Conservation (phyloP, 2,329 filamentous ascomycete species). For the Sclerotinia nivalis region DNA sequence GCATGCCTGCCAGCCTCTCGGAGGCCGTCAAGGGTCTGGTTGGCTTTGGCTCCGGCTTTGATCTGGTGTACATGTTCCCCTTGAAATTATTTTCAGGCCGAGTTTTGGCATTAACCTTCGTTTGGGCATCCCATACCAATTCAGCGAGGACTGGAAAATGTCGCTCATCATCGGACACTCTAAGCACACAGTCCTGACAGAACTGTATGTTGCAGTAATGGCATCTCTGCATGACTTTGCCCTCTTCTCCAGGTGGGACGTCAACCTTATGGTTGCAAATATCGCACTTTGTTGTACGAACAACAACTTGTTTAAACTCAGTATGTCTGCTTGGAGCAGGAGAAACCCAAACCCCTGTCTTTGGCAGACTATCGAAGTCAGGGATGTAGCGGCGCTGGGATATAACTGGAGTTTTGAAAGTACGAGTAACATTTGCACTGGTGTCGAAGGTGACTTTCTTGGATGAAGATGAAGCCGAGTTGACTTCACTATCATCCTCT, state of each 20-base stretch:
- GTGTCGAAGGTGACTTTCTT: neutral
- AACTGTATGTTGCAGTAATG: conserved; percentile 5
- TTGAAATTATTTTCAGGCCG: neutral
- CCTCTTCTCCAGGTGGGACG: neutral
- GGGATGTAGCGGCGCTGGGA: neutral
- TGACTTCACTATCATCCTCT: neutral
- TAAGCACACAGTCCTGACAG: neutral
- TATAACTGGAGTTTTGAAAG: neutral
- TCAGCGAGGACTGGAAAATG: conserved; percentile 1
- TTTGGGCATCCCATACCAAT: conserved; percentile 5
- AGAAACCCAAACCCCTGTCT: conserved; percentile 6
- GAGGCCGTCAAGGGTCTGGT: conserved; percentile 3
- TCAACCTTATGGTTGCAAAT: neutral
- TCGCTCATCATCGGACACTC: neutral
- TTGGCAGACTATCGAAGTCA: neutral
- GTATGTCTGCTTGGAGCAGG: conserved; percentile 8
- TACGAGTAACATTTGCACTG: neutral
- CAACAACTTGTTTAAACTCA: neutral
- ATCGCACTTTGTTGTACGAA: conserved; percentile 19
- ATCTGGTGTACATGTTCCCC: neutral
- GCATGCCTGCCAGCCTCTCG: neutral
- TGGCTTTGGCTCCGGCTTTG: neutral
- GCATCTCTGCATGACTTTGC: conserved; percentile 11
- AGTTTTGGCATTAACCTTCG: conserved; percentile 11
- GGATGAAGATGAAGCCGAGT: neutral